Evolutionary conservation across 768 basidiomycete genomes (phyloP), one percentile per base, ranked within the genome.

Genomic region (Suillus occidentalis): DNA sequence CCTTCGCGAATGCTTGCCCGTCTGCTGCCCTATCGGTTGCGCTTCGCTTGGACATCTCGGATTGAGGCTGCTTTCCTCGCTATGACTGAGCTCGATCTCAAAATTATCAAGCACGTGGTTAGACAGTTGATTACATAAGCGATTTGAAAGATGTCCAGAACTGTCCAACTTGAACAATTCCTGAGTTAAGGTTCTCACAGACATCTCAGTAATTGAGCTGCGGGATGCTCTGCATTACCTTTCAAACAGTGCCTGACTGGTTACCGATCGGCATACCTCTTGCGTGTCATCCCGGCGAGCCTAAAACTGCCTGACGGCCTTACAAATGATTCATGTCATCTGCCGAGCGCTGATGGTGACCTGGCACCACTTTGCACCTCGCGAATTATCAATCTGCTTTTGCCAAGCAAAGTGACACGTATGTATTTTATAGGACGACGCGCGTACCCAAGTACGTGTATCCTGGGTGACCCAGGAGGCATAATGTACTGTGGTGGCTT

Each of bases 21-120:
- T 82, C 72, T 2, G 56, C 55, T 8, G 63, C 64, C 31, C 61
- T 53, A 65, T 81, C 79, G 34, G 72, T 56, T 43, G 81, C 84
- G 40, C 87, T 76, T 55, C 90, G 87, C 78, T 91, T 91, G 22
- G 85, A 83, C 90, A 91, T 91, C 59, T 67, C 18, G 47, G 59
- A 20, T 61, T 42, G 53, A 61, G 52, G 9, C 8, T 58, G 50
- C 53, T 55, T 34, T 12, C 20, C 20, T 55, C 31, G 53, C 12
- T 34, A 55, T 55, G 20, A 13, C 36, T 28, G 28, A 34, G 25
- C 28, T n/a, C 1, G 60, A 60, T 61, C 67, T 72, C 65, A 61
- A 60, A 62, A 53, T 20, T 25, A 67, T 63, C 4, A 2, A 31
- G 62, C 71, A 71, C 70, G 67, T 71, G 75, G 69, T 39, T 14